Percentiles rank a stretch among this genome's conserved stretches.
These are phyloP conservation scores for Dryas alaskensis DNA, from an alignment of 306 rosid genomes.

Conservation along the genomic window DNA sequence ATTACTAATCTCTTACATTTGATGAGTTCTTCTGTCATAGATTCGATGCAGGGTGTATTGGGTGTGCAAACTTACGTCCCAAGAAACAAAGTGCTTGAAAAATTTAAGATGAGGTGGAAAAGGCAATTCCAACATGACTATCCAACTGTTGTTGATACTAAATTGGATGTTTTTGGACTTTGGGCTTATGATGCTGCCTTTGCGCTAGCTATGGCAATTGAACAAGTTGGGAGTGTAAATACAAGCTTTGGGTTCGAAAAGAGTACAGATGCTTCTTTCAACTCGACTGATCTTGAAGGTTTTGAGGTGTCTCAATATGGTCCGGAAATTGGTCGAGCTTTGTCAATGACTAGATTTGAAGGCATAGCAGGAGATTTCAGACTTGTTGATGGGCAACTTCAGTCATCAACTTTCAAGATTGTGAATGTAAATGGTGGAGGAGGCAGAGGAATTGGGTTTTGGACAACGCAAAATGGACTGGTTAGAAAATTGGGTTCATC, in stretches of 20 bases:
- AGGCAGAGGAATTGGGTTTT: slow-evolving; percentile 41
- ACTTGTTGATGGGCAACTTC: slow-evolving; percentile 15
- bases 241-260: neutral
- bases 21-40: neutral
- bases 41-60: slow-evolving; percentile 28
- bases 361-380: slow-evolving; percentile 31
- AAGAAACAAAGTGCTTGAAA: slow-evolving; percentile 25
- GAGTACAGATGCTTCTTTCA: slow-evolving; percentile 16
- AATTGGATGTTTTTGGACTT: slow-evolving; percentile 14
- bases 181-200: slow-evolving; percentile 39
- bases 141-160: slow-evolving; percentile 9
- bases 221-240: slow-evolving; percentile 3
- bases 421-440: slow-evolving; percentile 37
- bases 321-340: slow-evolving; percentile 31
- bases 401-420: slow-evolving; percentile 23
- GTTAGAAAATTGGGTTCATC: slow-evolving; percentile 11
- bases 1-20: slow-evolving; percentile 10
- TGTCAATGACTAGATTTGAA: slow-evolving; percentile 15
- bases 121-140: slow-evolving; percentile 26
- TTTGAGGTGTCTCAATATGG: slow-evolving; percentile 38
- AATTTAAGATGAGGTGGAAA: slow-evolving; percentile 42
- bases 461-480: slow-evolving; percentile 41
- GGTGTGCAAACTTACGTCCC: slow-evolving; percentile 37
- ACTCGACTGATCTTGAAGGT: slow-evolving; percentile 29
- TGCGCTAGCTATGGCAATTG: slow-evolving; percentile 36